Base-by-base conservation (phyloP, 805 yeast genomes). In the Ogataea degrootiae region DNA sequence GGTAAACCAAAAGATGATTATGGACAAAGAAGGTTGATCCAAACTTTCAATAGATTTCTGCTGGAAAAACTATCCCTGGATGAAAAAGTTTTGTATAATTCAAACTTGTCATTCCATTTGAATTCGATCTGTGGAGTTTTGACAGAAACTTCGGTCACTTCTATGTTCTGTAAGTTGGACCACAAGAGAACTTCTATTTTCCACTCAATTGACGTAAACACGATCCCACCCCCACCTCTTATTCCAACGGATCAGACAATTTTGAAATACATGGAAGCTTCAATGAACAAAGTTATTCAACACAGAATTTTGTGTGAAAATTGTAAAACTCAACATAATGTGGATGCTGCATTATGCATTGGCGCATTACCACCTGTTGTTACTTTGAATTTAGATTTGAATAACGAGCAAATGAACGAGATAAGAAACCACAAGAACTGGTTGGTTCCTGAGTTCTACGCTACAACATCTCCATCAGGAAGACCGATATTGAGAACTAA, bases 331-430 rank as follows among this genome's bases (percentile, higher is more conserved):
- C 71, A 67, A 47, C 91, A 80, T 50, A 62, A 72, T 4, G 69
- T 85, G 34, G 85, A 83, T 52, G 74, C 79, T 4, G 70, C 73
- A 26, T 72, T 75, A 44, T 67, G 72, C 1, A 74, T 84, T 1
- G 68, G 71, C n/a, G 72, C 71, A 39, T 66, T 84, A 29, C 90
- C 96, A 0, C 82, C 85, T 1, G 71, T 87, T 11, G 61, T 89
- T 33, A 73, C 83, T 2, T 65, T 87, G 42, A 86, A 86, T 54
- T 56, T 86, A 17, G 73, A 78, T 43, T 67, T 86, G 43, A 62
- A 72, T 17, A 75, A 75, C 38, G 76, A 76, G 26, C 87, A 84
- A 46, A 73, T 79, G 70, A 72, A 72, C 39, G 65, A 69, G 34
- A 73, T 83, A 4, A 73, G 79, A 48, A 61, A 68, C 43, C 71